Evolutionary conservation across 129 eudicot species (phyloP), one percentile per base, ranked within the genome.

Genomic region (Helichrysum umbraculigerum): DNA sequence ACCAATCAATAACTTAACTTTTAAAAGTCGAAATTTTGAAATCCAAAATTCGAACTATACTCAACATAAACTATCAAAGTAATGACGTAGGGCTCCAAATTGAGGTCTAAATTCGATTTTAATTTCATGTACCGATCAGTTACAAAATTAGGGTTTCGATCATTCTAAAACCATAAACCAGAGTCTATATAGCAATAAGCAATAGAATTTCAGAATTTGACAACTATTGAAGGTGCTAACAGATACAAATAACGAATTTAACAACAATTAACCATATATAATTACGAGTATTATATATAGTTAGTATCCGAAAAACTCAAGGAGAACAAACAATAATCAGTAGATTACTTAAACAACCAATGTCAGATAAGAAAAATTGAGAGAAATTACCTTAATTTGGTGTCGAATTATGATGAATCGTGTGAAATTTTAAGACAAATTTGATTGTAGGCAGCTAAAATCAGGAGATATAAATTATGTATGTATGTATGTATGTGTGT

Each of bases 381-480:
- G 67, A 34, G 50, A 72, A 35, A 16, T 72, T 54, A 72, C 78
- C 74, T 72, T 15, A 3, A 2, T 56, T 52, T 19, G 68, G 44
- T 72, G 37, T 21, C 3, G 14, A 37, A 72, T 79, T 20, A 61
- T n/a, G 65, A 59, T 70, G 65, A 59, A 58, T 58, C 30, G 39
- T 60, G 71, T 64, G 82, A n/a, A 28, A 78, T 72, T 72, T 58
- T 34, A 72, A 3, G 68, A 34, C 21, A 78, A 14, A 12, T 2
- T 44, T 2, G 61, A 70, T 78, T 71, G 76, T 37, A 15, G n/a
- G n/a, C n/a, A n/a, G n/a, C n/a, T n/a, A n/a, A n/a, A n/a, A n/a
- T n/a, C n/a, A n/a, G n/a, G n/a, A n/a, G n/a, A n/a, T n/a, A n/a
- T n/a, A n/a, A n/a, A n/a, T n/a, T n/a, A n/a, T n/a, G n/a, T n/a